Base-by-base conservation (phyloP, 169 alveolate genomes). In the Plasmodium falciparum region DNA sequence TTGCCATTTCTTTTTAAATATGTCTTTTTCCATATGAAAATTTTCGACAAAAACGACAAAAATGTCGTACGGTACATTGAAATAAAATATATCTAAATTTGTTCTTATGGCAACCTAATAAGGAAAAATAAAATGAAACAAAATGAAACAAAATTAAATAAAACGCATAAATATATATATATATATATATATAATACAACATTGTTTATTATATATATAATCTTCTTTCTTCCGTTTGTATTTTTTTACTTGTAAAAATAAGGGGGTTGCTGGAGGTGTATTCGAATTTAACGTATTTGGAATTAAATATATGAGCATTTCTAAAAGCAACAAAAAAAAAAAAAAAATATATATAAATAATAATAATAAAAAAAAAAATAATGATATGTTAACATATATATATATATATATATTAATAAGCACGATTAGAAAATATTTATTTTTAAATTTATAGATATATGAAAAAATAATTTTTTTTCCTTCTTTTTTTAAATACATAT, bases 51-150 rank as follows among this genome's bases (percentile, higher is more conserved):
- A 88, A 45, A 93, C 94, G 33, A 88, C 89, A 59, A 78, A 89
- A 47, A 89, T 71, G 33, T 89, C 91, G 69, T 85, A 93, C 3
- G 96, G 93, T 6, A 90, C 90, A 15, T 88, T 62, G 73, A 93
- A 93, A 88, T 91, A 93, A 74, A 91, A 91, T 33, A 89, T 72
- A 49, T 89, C 96, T 47, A 93, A 12, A 12, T 88, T 86, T 43
- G 93, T 75, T 78, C 90, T 91, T 59, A 93, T 88, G 6, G 95
- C 96, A n/a, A 89, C 92, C 95, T 92, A 89, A 26, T 39, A 49
- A 73, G 56, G 8, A 47, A 2, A 45, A 3, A 33, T 3, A 33
- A 49, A 24, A 70, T 43, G 2, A 24, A 24, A 24, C 29, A 22
- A 12, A 22, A 1, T 13, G 2, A 24, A 0, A 24, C 29, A 22